Evolutionary conservation across 169 alveolate genomes (phyloP).

Genomic region (Cryptosporidium viatorum): DNA sequence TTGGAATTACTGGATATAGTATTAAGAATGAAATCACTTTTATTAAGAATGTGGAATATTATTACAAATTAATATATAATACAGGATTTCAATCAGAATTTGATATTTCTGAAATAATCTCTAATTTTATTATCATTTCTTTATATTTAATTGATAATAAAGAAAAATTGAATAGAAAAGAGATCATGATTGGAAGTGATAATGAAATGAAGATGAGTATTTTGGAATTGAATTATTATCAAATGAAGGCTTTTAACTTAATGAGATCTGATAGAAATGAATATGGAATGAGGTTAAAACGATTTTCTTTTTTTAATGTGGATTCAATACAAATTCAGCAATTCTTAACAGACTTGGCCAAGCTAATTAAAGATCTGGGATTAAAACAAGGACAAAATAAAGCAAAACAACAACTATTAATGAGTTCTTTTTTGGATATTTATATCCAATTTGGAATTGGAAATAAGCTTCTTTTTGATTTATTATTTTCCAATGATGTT

Average conservation of each 20-base stretch:
- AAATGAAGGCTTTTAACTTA: background rate
- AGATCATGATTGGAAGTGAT: background rate
- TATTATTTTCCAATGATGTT: background rate
- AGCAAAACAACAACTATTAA: background rate
- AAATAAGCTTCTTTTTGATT: background rate
- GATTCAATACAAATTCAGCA: background rate
- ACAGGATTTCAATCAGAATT: slow-evolving; percentile 16
- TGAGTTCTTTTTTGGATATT: slow-evolving; percentile 24
- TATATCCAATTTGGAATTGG: background rate
- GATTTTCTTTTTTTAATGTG: background rate
- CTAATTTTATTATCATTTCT: background rate
- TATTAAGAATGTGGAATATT: background rate
- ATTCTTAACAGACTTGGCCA: background rate
- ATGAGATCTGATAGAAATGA: background rate
- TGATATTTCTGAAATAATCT: background rate
- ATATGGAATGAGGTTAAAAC: too few relatives aligned
- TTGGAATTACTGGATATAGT: background rate
- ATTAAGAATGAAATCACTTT: background rate
- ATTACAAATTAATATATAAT: slow-evolving; percentile 12
- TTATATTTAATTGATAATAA: background rate
- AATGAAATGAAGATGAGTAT: background rate
- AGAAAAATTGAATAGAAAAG: background rate
- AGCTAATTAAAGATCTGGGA: background rate
- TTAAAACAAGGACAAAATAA: background rate
- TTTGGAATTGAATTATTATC: slow-evolving; percentile 12